A percentile compares a stretch with the other conserved stretches of the same genome.
Evolutionary conservation across 345 rosid genomes (phyloP).

Genomic region (Pistacia integerrima): DNA sequence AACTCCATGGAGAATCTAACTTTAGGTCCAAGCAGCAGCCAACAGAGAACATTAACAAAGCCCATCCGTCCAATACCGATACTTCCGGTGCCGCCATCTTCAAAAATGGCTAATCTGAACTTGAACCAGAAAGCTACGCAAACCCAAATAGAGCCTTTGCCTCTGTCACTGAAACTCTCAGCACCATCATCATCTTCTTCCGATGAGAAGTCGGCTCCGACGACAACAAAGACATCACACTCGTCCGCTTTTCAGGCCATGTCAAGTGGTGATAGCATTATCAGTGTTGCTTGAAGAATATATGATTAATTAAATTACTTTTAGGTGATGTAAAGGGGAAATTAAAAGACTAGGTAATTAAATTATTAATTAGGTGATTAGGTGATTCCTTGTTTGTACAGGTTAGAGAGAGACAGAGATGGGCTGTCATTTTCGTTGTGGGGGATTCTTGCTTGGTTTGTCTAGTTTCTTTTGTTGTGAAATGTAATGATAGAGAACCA

Average conservation of each 20-base stretch:
- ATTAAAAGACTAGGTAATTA: neutral
- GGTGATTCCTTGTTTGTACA: slow-evolving; percentile 42
- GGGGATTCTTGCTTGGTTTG: slow-evolving; percentile 31
- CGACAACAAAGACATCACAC: slow-evolving; percentile 29
- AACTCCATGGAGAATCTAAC: slow-evolving; percentile 34
- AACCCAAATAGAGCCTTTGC: slow-evolving; percentile 32
- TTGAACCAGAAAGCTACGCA: slow-evolving; percentile 34
- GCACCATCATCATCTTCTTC: slow-evolving; percentile 40
- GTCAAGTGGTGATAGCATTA: slow-evolving; percentile 67
- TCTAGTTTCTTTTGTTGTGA: slow-evolving; percentile 21
- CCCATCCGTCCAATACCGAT: slow-evolving; percentile 53
- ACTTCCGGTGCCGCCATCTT: slow-evolving; percentile 60
- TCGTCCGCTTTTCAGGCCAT: slow-evolving; percentile 52
- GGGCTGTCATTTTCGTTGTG: slow-evolving; percentile 40
- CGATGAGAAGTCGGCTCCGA: slow-evolving; percentile 46
- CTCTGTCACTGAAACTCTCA: slow-evolving; percentile 57
- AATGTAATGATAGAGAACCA: slow-evolving; percentile 33
- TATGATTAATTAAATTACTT: neutral
- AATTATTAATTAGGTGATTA: slow-evolving; percentile 23
- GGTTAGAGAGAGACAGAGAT: slow-evolving; percentile 9
- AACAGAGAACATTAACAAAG: slow-evolving; percentile 24
- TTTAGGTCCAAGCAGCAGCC: slow-evolving; percentile 26
- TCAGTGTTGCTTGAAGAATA: slow-evolving; percentile 64
- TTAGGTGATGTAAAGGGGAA: slow-evolving; percentile 6
- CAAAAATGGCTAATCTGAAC: slow-evolving; percentile 70